phyloP scores from a whole-genome alignment of 2,329 filamentous ascomycete species.

The Fusarium tuaranense region DNA sequence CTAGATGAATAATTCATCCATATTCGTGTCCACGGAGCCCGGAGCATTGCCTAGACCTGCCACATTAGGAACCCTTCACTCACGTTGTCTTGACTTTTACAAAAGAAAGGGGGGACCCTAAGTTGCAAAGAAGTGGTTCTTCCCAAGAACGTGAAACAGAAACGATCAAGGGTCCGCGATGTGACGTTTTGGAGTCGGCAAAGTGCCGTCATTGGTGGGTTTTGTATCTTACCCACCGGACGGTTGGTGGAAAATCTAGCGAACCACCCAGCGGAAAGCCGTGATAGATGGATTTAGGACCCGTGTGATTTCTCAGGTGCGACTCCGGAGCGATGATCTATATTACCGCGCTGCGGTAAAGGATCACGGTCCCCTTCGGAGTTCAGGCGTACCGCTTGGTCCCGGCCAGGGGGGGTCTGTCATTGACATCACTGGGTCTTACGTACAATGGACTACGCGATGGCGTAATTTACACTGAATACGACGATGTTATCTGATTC shows the following conservation, averaged over 20 bases:
- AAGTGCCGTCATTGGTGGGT: conserved; percentile 25
- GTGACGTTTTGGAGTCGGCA: background rate
- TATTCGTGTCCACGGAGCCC: conserved; percentile 15
- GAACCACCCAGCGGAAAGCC: background rate
- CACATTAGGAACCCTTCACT: conserved; percentile 3
- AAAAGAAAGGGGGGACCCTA: background rate
- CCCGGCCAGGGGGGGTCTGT: background rate
- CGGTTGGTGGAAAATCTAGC: conserved; percentile 31
- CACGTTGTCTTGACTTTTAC: background rate
- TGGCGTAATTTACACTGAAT: background rate
- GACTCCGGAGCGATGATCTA: background rate
- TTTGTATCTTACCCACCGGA: background rate
- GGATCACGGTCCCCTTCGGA: background rate
- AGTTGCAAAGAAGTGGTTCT: background rate
- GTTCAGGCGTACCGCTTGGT: background rate
- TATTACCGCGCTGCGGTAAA: conserved; percentile 2
- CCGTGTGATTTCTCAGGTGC: background rate
- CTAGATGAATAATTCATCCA: background rate
- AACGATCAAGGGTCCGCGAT: background rate
- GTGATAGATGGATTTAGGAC: conserved; percentile 19
- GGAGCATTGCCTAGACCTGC: conserved; percentile 6
- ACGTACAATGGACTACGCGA: background rate
- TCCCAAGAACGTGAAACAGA: conserved; percentile 14
- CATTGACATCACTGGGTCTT: background rate
- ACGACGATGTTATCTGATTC: background rate